Base-by-base conservation (phyloP, 352 stramenopile species). In the Thalassiosira mediterranea region DNA sequence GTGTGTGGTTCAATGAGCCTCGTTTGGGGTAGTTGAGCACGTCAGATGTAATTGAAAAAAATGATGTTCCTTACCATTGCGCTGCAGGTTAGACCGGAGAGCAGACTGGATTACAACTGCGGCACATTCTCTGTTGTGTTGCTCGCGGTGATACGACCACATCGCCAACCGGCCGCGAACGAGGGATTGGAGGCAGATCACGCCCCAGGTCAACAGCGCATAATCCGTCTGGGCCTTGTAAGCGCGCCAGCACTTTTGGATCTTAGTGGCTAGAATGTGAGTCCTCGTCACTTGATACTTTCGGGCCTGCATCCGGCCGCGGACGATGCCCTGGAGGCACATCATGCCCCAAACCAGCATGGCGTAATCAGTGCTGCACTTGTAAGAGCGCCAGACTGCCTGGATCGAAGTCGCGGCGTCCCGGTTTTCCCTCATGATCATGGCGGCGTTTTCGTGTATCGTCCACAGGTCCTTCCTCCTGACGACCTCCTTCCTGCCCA, bases 391-490 rank as follows among this genome's bases (percentile, higher is more conserved):
- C 34, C 56, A 76, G 21, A 13, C 28, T 13, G 56, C 67, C 31
- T 68, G 54, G 54, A 76, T 76, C 11, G 3, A 56, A 26, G 32
- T 62, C 17, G 66, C 66, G 29, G 7, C 13, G 7, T 13, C 34
- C 7, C 7, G 13, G 13, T 13, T 7, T 13, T 42, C 7, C 7
- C 13, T 42, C 34, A 13, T 7, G 34, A 72, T 72, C 53, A 31
- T 40, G 0, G 21, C 51, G 47, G 71, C 61, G 37, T 28, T 37
- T 4, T 58, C 1, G 38, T 68, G 56, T 28, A 34, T 46, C 10
- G 7, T 42, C 34, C 34, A 13, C 34, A 42, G 34, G 34, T 42
- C 34, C 34, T 25, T 60, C n/a, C 62, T 60, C 31, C 34, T 62
- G 13, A 34, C 40, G 10, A 72, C 10, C 53, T 72, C 62, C 3